Evolutionary conservation across 2,329 filamentous ascomycete genomes (phyloP), one percentile per base, ranked within the genome.

Genomic region (Chalaropsis thielavioides): DNA sequence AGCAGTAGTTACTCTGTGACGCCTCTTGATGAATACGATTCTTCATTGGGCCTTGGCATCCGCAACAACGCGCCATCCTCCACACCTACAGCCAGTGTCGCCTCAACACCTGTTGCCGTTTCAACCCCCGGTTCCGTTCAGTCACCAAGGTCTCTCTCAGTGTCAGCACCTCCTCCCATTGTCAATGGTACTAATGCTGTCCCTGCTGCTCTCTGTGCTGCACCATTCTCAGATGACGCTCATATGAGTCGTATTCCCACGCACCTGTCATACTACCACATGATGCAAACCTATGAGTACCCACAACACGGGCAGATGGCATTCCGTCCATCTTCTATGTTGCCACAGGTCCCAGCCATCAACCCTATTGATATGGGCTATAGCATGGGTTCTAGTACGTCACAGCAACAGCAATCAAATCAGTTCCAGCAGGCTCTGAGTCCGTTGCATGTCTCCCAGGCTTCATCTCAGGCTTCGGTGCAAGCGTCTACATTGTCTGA

Each of bases 181-280:
- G 65, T 66, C 27, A 64, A 63, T 27, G 65, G 65, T 10, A 66
- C 65, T 44, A 60, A 54, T 51, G 59, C 59, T 58, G 62, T 51
- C 27, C 62, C 62, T 44, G 61, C 6, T 22, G 44, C 43, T 51
- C 44, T 46, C 17, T 62, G 27, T 38, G 38, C 41, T 24, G n/a
- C 44, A 1, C 24, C 43, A 17, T 62, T 62, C 35, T 11, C 61
- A 8, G 61, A 62, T 11, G 61, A 62, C 8, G 41, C 7, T 5
- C 61, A 62, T 51, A 27, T 38, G 19, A 24, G 15, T 13, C 61
- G 61, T 31, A 22, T 46, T 40, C 44, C 51, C 38, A 31, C 43
- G 5, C 59, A 65, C 49, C 43, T 65, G 58, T 38, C 38, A 44
- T 44, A 64, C 35, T 27, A 60, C 11, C 58, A 64, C 22, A 46